phyloP scores from a whole-genome alignment of 768 basidiomycete species.

The Krasilnikovozyma curviuscula region DNA sequence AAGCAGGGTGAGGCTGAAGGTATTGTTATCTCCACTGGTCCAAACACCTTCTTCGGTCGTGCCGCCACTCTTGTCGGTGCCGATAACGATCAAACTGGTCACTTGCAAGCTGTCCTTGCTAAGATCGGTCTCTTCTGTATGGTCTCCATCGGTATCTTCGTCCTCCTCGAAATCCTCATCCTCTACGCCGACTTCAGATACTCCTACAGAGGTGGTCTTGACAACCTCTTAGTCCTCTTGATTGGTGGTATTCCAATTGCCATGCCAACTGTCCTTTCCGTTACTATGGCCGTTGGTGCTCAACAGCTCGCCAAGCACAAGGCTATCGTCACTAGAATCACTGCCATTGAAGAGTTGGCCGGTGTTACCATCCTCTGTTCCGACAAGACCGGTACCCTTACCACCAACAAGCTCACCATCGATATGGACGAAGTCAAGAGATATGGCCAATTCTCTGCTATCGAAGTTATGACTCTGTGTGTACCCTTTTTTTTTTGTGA shows the following conservation, averaged over 20 bases:
- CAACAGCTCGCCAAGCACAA: constrained; percentile 98
- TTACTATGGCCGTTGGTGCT: constrained; percentile 95
- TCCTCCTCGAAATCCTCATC: constrained; percentile 78
- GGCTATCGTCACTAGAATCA: constrained; percentile 98
- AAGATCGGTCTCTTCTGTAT: constrained; percentile 97
- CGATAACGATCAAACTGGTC: constrained; percentile 93
- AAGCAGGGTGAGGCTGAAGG: constrained; percentile 99
- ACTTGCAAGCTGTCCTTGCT: constrained; percentile 94
- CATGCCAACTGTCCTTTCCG: constrained; percentile 85
- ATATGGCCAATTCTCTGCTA: constrained; percentile 69
- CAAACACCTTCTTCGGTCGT: constrained; percentile 93
- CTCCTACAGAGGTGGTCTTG: constrained; percentile 77
- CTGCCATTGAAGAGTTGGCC: constrained; percentile 93
- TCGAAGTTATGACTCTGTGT: constrained; percentile 71
- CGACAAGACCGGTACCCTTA: constrained; percentile 95
- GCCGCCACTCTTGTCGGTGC: constrained; percentile 92
- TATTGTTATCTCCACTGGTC: constrained; percentile 92
- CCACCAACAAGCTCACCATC: constrained; percentile 98
- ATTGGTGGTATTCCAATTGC: constrained; percentile 99
- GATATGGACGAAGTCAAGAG: constrained; percentile 79
- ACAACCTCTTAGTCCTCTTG: constrained; percentile 94
- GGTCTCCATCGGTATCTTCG: constrained; percentile 87
- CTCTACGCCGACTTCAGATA: constrained; percentile 85
- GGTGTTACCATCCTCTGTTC: constrained; percentile 98
- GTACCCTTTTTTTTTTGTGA: background rate